Evolutionary conservation across 257 asterid species (phyloP), one percentile per base, ranked within the genome.

Genomic region (Eucommia ulmoides): DNA sequence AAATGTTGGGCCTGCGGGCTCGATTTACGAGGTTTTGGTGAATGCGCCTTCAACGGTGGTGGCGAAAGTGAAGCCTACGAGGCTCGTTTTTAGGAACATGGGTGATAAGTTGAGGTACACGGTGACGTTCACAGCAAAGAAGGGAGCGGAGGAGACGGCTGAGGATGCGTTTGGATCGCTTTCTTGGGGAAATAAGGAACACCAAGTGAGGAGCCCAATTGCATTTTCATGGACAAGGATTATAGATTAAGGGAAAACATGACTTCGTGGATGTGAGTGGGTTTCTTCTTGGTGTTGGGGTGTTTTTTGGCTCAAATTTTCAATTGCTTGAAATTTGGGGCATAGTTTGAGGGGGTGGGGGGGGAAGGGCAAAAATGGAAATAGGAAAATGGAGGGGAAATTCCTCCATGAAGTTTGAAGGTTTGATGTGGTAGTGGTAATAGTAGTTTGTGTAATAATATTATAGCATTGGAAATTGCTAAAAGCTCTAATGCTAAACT

Each of bases 181-280:
- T 42, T 61, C 86, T 4, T 86, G 96, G 96, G 76, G 59, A 44
- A 82, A 76, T 52, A 58, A 49, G 4, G 65, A 65, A 20, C 75
- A 78, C 53, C 78, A 58, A 56, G 94, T 86, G 23, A 74, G 48
- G 65, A 86, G 96, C 63, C 88, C 96, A 2, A 81, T 80, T 20
- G 70, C 93, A 11, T 82, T 67, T 73, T 54, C 83, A 15, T 82
- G 94, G 96, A 60, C 67, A 7, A 60, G 15, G 44, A 10, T 5
- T 15, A 10, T 35, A 35, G 15, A 4, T 35, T 35, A 35, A 18
- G n/a, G n/a, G n/a, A n/a, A n/a, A n/a, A n/a, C n/a, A n/a, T n/a
- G n/a, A n/a, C n/a, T n/a, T n/a, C n/a, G n/a, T n/a, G n/a, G n/a
- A n/a, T n/a, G n/a, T n/a, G n/a, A n/a, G n/a, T n/a, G n/a, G n/a